These are phyloP conservation scores for Candida bentonensis DNA, from an alignment of 805 yeast genomes.

Conservation along the genomic window DNA sequence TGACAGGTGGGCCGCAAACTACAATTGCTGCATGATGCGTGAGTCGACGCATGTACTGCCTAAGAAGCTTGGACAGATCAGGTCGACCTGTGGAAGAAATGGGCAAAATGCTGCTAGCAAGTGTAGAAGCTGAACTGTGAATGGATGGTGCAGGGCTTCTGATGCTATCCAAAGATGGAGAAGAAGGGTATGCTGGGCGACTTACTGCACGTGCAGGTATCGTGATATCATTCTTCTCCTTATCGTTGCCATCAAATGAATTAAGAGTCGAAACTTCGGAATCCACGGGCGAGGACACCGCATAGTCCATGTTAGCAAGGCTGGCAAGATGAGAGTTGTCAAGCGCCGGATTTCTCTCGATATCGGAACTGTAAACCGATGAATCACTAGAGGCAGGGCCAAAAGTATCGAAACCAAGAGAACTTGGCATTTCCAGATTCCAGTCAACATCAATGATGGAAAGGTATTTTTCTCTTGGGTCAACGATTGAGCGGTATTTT, in stretches of 20 bases:
- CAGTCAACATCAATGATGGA: constrained; percentile 1
- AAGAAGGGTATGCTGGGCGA: not conserved
- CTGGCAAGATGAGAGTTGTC: not conserved
- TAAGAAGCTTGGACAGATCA: constrained; percentile 6
- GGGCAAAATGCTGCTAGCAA: not conserved
- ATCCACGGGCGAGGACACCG: not conserved
- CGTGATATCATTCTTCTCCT: not conserved
- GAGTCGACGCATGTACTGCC: constrained; percentile 9
- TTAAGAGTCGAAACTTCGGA: not conserved
- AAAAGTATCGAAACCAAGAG: not conserved
- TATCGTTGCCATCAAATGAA: no score
- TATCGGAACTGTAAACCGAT: not conserved
- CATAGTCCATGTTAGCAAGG: not conserved
- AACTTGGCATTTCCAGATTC: constrained; percentile 6
- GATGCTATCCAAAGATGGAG: not conserved
- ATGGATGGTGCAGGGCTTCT: not conserved
- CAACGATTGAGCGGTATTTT: not conserved
- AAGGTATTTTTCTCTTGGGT: constrained; percentile 1
- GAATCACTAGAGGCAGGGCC: not conserved
- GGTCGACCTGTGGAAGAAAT: constrained; percentile 12
- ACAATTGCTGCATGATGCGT: constrained; percentile 34
- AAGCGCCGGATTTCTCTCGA: not conserved
- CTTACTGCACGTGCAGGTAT: not conserved
- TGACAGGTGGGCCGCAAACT: constrained; percentile 45
- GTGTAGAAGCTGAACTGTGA: not conserved